phyloP scores from a whole-genome alignment of 352 stramenopile genomes.

The Phytophthora brassicae region DNA sequence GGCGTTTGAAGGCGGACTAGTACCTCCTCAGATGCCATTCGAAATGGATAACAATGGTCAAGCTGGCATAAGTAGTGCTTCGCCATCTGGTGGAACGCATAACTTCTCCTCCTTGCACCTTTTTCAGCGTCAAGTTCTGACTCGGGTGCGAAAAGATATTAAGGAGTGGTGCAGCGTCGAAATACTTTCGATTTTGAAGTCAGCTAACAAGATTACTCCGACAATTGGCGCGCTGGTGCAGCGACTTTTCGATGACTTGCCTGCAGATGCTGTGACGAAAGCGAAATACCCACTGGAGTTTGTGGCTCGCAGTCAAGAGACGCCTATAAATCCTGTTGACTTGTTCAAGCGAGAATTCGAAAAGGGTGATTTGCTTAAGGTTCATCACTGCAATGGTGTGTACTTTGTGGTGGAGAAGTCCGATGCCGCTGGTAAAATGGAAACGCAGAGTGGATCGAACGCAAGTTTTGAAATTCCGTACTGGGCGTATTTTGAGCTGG shows the following conservation, averaged over 20 bases:
- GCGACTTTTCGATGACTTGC: constrained; percentile 73
- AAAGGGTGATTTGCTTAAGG: constrained; percentile 39
- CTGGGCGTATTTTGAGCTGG: constrained; percentile 80
- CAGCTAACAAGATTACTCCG: constrained; percentile 64
- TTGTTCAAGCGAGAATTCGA: constrained; percentile 69
- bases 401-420: constrained; percentile 71
- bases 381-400: constrained; percentile 58
- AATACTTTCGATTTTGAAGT: constrained; percentile 76
- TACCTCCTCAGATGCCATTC: constrained; percentile 46
- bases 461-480: constrained; percentile 59
- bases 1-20: constrained; percentile 45
- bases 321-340: constrained; percentile 48
- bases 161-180: constrained; percentile 86
- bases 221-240: constrained; percentile 67
- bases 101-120: constrained; percentile 64
- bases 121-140: constrained; percentile 78
- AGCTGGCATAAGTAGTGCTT: constrained; percentile 11
- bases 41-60: constrained; percentile 50
- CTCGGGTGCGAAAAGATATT: constrained; percentile 64
- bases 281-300: constrained; percentile 76
- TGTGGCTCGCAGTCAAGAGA: constrained; percentile 63
- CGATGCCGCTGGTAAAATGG: neutral
- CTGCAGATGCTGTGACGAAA: constrained; percentile 54
- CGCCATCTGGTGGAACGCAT: constrained; percentile 37
- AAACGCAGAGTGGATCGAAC: neutral